Conservation (phyloP, 768 basidiomycete species). For the Cystofilobasidium bisporidii region DNA sequence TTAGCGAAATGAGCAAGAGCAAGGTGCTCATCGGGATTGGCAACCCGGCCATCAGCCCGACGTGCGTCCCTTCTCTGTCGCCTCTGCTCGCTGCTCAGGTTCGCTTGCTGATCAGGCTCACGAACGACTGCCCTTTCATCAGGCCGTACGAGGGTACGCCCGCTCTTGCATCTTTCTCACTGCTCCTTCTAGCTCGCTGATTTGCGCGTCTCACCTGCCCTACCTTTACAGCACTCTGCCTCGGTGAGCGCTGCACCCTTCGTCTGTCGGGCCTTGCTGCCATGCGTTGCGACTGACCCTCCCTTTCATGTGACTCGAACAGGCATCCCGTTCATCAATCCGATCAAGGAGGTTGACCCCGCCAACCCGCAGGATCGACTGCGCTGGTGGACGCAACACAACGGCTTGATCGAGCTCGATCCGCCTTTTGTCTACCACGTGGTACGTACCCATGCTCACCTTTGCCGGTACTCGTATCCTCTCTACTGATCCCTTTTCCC, state of each 20-base stretch:
- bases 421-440: conserved; percentile 36
- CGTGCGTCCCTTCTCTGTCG: conserved; percentile 6
- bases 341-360: conserved; percentile 32
- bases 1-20: conserved; percentile 19
- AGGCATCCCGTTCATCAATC: conserved; percentile 38
- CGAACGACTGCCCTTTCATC: not conserved
- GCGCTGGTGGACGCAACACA: conserved; percentile 34
- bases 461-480: not conserved
- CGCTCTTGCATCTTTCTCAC: not conserved
- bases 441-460: conserved; percentile 1
- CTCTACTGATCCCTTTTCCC: not conserved
- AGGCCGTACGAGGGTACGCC: conserved; percentile 18
- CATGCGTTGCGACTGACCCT: not conserved
- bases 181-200: not conserved
- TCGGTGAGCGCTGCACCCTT: conserved; percentile 2
- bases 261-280: too few relatives aligned
- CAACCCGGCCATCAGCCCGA: conserved; percentile 23
- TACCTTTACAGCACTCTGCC: conserved; percentile 24
- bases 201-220: too few relatives aligned
- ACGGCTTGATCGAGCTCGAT: conserved; percentile 28
- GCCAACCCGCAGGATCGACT: conserved; percentile 32
- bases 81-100: too few relatives aligned
- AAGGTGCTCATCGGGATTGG: conserved; percentile 26
- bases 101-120: too few relatives aligned
- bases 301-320: conserved; percentile 30